These are phyloP conservation scores for Ziziphus jujuba DNA, from an alignment of 306 rosid species.

Conservation along the genomic window DNA sequence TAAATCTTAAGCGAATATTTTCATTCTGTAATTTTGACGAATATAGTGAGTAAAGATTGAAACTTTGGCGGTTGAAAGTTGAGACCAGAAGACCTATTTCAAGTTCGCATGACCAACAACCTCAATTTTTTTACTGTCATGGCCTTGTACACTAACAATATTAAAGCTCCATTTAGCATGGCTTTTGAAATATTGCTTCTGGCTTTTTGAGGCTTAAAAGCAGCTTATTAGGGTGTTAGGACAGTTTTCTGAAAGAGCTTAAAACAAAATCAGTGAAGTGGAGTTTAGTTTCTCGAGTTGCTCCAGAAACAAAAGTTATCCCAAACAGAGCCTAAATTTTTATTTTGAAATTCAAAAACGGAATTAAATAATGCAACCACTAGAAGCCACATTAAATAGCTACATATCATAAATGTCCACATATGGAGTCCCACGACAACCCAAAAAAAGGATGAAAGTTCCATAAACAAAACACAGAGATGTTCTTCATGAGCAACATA, in stretches of 20 bases:
- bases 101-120: constrained; percentile 26
- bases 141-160: constrained; percentile 22
- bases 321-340: constrained; percentile 1
- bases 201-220: too few relatives aligned
- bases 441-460: too few relatives aligned
- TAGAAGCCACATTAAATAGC: constrained; percentile 7
- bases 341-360: not conserved
- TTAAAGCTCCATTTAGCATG: constrained; percentile 6
- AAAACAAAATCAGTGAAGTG: too few relatives aligned
- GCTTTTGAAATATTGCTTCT: too few relatives aligned
- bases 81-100: constrained; percentile 23
- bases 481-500: not conserved
- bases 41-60: constrained; percentile 16
- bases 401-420: not conserved
- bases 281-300: too few relatives aligned
- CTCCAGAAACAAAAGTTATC: too few relatives aligned
- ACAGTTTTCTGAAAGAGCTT: too few relatives aligned
- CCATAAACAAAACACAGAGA: too few relatives aligned
- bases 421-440: too few relatives aligned
- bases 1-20: constrained; percentile 24
- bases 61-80: constrained; percentile 33
- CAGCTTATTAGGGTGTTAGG: too few relatives aligned
- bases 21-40: constrained; percentile 19
- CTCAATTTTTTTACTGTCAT: constrained; percentile 15
- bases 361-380: constrained; percentile 2